Percentiles rank a stretch among this genome's conserved stretches.
phyloP scores from a whole-genome alignment of 2,329 filamentous ascomycete genomes.

The Paraphaeosphaeria minitans region DNA sequence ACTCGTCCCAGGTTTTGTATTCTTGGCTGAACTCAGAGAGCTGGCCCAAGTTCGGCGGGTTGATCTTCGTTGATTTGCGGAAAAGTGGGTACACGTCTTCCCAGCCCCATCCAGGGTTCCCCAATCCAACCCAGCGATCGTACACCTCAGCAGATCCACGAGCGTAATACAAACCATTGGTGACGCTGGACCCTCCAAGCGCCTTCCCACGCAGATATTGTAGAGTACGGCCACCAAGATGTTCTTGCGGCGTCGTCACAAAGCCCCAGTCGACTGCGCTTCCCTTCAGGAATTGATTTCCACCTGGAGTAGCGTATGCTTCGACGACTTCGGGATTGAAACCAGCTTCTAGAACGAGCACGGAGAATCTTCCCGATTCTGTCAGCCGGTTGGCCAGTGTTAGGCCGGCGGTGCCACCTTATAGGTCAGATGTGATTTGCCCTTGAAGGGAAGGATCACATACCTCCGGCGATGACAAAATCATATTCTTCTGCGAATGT shows the following conservation, averaged over 20 bases:
- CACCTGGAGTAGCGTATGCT: constrained; percentile 34
- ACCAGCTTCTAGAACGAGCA: constrained; percentile 30
- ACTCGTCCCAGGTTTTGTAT: constrained; percentile 36
- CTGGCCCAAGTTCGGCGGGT: constrained; percentile 30
- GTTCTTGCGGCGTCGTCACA: constrained; percentile 29
- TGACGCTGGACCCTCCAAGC: constrained; percentile 41
- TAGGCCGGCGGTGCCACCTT: constrained; percentile 33
- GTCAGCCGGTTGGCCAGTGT: constrained; percentile 27
- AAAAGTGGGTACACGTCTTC: constrained; percentile 28
- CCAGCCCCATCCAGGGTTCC: constrained; percentile 62
- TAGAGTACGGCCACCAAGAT: constrained; percentile 27
- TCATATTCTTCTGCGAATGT: constrained; percentile 19
- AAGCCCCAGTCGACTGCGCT: constrained; percentile 39
- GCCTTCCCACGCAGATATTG: constrained; percentile 31
- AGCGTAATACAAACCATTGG: constrained; percentile 44
- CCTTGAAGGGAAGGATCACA: background rate
- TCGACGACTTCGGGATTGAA: constrained; percentile 26
- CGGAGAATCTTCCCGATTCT: constrained; percentile 27
- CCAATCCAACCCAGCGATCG: constrained; percentile 62
- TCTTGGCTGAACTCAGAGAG: constrained; percentile 32
- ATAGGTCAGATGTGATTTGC: background rate
- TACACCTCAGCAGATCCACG: constrained; percentile 41
- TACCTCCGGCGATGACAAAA: constrained; percentile 19
- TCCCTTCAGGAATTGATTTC: constrained; percentile 34
- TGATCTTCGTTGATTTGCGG: constrained; percentile 36